Base-by-base conservation (phyloP, 345 rosid species). In the Eucalyptus albens region DNA sequence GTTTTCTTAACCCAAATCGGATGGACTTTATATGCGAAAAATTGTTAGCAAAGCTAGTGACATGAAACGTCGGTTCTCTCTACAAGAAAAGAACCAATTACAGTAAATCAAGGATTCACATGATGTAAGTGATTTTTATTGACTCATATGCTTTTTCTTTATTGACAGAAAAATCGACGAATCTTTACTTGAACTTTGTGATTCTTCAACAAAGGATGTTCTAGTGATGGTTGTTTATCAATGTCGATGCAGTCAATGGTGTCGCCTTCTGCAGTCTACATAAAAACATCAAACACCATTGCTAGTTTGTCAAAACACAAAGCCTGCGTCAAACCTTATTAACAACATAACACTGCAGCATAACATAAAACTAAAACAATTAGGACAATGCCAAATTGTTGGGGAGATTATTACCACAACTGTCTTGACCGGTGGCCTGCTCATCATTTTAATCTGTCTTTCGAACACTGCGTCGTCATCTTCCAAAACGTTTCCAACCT, bases 31-130 rank as follows among this genome's bases (percentile, higher is more conserved):
- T 69, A 21, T 8, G 44, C 7, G 26, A 33, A 69, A 33, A 69
- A 0, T 2, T 3, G 7, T 2, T 7, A 31, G 6, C 26, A 8
- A 16, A 9, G 24, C 81, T 33, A 17, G 13, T 9, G 21, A 69
- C 21, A 33, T 17, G 81, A 31, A 69, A 69, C 24, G 44, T 1
- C 7, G 44, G 81, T 17, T 69, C 81, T 9, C 11, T 69, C 81
- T 69, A 16, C 81, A 69, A 69, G 24, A 33, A 69, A 69, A 31
- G 19, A 69, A 69, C 12, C 44, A 69, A 31, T 31, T 31, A 69
- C 37, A 17, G 24, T 31, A 69, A 31, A 33, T 10, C 44, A 19
- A 17, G 81, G 81, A 69, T 51, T 17, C 21, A 17, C 7, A 0
- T 9, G 11, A 33, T 17, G 81, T 21, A 16, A 37, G 82, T 9